A percentile compares a stretch with the other conserved stretches of the same genome.
These are phyloP conservation scores for Pseudogymnoascus sp. DNA, from an alignment of 2,329 filamentous ascomycete genomes.

Conservation along the genomic window DNA sequence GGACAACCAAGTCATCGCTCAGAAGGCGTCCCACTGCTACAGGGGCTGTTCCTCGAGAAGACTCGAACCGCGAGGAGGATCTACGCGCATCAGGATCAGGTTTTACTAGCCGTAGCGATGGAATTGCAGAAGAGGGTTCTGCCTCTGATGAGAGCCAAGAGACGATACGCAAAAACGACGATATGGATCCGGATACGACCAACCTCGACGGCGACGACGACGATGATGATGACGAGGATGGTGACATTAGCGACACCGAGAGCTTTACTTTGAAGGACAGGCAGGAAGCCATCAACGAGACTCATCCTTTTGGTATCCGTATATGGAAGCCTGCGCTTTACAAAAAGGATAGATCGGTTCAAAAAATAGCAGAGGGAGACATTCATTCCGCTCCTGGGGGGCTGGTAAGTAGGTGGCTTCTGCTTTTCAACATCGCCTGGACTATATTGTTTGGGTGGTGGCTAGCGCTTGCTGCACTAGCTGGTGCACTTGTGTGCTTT, in stretches of 20 bases:
- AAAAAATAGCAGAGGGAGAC: conserved; percentile 91
- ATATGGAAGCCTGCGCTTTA: conserved; percentile 98
- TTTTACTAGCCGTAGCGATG: conserved; percentile 15
- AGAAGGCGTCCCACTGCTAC: conserved; percentile 42
- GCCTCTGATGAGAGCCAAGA: conserved; percentile 19
- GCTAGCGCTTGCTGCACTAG: conserved; percentile 70
- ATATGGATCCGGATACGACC: conserved; percentile 21
- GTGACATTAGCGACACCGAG: conserved; percentile 80
- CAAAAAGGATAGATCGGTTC: conserved; percentile 94
- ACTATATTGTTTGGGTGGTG: conserved; percentile 93
- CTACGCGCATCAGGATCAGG: conserved; percentile 23
- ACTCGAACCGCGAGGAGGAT: conserved; percentile 43
- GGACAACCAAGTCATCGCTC: conserved; percentile 35
- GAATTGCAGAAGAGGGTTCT: conserved; percentile 15
- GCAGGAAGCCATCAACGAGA: conserved; percentile 96
- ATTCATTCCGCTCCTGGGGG: conserved; percentile 93
- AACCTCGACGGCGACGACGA: conserved; percentile 36
- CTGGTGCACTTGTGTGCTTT: conserved; percentile 73
- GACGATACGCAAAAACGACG: conserved; percentile 19
- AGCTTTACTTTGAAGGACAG: conserved; percentile 97
- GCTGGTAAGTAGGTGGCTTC: conserved; percentile 74
- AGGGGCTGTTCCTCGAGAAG: conserved; percentile 42
- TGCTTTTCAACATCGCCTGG: conserved; percentile 87
- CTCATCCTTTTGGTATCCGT: conserved; percentile 95
- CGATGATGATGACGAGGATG: conserved; percentile 55